Evolutionary conservation across 2,329 filamentous ascomycete species (phyloP).

Genomic region (Paraphoma chrysanthemicola): DNA sequence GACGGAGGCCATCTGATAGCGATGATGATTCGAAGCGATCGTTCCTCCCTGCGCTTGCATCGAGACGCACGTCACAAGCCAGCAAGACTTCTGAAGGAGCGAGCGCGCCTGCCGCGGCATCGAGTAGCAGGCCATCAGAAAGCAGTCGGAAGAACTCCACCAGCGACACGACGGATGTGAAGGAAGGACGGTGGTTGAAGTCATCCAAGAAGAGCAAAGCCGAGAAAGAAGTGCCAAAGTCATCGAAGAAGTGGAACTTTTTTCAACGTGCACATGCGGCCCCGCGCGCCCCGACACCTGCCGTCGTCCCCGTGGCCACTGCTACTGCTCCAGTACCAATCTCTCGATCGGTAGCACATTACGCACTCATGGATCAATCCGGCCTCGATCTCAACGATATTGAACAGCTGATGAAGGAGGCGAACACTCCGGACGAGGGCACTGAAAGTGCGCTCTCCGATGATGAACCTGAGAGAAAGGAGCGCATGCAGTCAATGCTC

Average conservation of each 20-base stretch:
- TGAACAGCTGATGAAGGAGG: constrained; percentile 56
- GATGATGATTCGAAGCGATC: constrained; percentile 45
- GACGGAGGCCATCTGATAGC: constrained; percentile 44
- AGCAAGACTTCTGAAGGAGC: constrained; percentile 31
- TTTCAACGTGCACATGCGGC: constrained; percentile 59
- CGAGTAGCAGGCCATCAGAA: constrained; percentile 17
- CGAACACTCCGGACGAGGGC: constrained; percentile 36
- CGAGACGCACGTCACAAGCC: constrained; percentile 35
- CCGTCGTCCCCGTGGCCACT: constrained; percentile 43
- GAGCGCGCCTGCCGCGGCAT: constrained; percentile 15
- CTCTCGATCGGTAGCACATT: constrained; percentile 61
- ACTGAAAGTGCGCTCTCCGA: constrained; percentile 28
- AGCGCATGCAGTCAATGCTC: constrained; percentile 48
- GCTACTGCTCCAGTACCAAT: constrained; percentile 43
- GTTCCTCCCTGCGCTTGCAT: constrained; percentile 38
- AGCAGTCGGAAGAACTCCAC: constrained; percentile 36
- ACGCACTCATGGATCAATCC: constrained; percentile 62
- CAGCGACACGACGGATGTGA: constrained; percentile 34
- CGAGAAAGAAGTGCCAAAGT: constrained; percentile 44
- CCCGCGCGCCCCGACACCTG: constrained; percentile 43
- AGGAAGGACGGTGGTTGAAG: constrained; percentile 49
- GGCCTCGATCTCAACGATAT: constrained; percentile 54
- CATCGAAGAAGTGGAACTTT: constrained; percentile 63
- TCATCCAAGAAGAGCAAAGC: constrained; percentile 37
- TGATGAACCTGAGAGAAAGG: constrained; percentile 30